Conservation (phyloP, 1,284 basidiomycete species). For the Takashimella koratensis region DNA sequence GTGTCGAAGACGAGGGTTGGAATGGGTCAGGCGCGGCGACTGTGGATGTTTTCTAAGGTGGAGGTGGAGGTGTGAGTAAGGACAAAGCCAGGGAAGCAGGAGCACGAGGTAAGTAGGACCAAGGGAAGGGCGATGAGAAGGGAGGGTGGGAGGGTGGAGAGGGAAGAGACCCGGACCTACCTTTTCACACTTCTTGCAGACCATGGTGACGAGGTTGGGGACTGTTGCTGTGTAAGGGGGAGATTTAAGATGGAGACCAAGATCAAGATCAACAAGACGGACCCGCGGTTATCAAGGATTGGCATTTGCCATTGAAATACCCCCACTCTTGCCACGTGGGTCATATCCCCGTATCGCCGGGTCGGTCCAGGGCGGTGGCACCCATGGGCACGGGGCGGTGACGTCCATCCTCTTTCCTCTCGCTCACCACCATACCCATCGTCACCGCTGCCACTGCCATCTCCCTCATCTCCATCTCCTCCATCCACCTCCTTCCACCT, state of each 20-base stretch:
- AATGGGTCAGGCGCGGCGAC: conserved; percentile 44
- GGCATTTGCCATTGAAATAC: conserved; percentile 16
- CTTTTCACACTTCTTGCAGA: conserved; percentile 52
- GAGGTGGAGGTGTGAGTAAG: conserved; percentile 3
- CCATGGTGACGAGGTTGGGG: conserved; percentile 28
- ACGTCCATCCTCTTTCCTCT: conserved; percentile 1
- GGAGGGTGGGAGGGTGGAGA: neutral
- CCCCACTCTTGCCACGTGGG: conserved; percentile 5
- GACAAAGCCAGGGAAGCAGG: neutral
- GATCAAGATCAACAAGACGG: too few species aligned
- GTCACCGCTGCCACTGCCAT: too few species aligned
- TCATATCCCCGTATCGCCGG: conserved; percentile 4
- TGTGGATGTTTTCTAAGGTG: conserved; percentile 44
- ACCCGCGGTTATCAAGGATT: too few species aligned
- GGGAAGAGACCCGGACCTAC: conserved; percentile 15
- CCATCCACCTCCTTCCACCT: neutral
- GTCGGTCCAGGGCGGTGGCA: neutral
- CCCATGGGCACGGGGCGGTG: neutral
- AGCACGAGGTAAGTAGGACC: neutral
- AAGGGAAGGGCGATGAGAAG: neutral
- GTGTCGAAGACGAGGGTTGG: conserved; percentile 43
- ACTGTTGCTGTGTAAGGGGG: neutral
- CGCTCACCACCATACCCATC: neutral
- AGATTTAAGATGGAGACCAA: neutral
- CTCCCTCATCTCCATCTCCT: neutral